Evolutionary conservation across 129 eudicot genomes (phyloP).

Genomic region (Flaveria brownii): DNA sequence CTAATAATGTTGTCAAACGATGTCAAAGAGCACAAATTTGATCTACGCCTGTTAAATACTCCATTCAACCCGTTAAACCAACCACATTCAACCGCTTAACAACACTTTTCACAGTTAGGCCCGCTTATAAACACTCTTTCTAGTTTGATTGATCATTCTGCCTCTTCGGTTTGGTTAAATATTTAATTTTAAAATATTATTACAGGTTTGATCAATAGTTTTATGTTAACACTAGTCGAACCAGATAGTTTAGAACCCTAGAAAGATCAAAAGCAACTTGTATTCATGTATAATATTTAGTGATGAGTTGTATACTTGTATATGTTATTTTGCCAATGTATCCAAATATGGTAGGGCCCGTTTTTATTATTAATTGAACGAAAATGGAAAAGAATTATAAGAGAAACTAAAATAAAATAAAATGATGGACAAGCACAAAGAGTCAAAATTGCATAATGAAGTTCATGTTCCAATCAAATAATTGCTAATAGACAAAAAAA

Average conservation of each 20-base stretch:
- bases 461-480: constrained; percentile 18
- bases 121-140: no score
- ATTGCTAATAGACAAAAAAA: constrained; percentile 17
- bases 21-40: not conserved
- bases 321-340: not conserved
- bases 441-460: constrained; percentile 8
- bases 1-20: no score
- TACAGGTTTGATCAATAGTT: not conserved
- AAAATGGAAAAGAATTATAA: not conserved
- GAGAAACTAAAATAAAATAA: not conserved
- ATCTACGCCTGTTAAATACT: not conserved
- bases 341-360: not conserved
- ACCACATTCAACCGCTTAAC: no score
- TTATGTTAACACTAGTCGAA: no score
- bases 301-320: not conserved
- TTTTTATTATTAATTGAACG: not conserved
- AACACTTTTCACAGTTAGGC: no score
- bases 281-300: not conserved
- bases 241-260: not conserved
- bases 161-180: not conserved
- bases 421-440: constrained; percentile 7
- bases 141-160: not conserved
- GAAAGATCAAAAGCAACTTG: not conserved
- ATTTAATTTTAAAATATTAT: no score
- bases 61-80: not conserved